A percentile compares a stretch with the other conserved stretches of the same genome.
phyloP scores from a whole-genome alignment of 177 flowering plant genomes.

The Telopea speciosissima region DNA sequence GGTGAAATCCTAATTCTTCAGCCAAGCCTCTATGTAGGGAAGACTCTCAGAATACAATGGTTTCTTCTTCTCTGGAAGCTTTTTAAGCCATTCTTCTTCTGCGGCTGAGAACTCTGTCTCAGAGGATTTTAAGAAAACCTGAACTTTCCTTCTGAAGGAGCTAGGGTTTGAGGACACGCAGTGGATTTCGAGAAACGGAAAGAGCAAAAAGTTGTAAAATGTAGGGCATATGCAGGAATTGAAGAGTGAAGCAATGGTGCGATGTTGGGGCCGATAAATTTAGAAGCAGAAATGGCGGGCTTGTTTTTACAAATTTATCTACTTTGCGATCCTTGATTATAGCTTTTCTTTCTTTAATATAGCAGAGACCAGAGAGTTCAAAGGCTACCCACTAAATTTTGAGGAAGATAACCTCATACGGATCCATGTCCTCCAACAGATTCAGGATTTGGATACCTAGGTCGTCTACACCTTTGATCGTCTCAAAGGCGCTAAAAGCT shows the following conservation, averaged over 20 bases:
- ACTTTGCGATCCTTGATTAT: too few species aligned
- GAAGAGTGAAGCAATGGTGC: background rate
- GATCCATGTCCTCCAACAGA: too few species aligned
- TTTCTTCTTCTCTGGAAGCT: too few species aligned
- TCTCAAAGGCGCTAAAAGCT: too few species aligned
- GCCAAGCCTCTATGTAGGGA: constrained; percentile 89
- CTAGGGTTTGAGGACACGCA: constrained; percentile 7
- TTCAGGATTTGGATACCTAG: too few species aligned
- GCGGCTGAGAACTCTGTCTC: constrained; percentile 39
- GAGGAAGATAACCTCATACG: too few species aligned
- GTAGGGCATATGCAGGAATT: background rate
- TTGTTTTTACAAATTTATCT: too few species aligned
- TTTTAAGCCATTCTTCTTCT: too few species aligned
- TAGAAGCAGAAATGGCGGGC: background rate
- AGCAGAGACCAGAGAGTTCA: too few species aligned
- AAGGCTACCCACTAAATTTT: too few species aligned
- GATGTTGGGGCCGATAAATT: background rate
- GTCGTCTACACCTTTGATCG: too few species aligned
- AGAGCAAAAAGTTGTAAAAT: constrained; percentile 5
- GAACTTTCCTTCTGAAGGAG: constrained; percentile 18
- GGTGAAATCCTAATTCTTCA: constrained; percentile 75
- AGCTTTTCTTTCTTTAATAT: too few species aligned
- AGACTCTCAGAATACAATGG: constrained; percentile 86
- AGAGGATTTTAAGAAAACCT: constrained; percentile 25
- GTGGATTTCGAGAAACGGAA: constrained; percentile 14